Evolutionary conservation across 148 eudicot species (phyloP).

Genomic region (Polygonum aviculare): DNA sequence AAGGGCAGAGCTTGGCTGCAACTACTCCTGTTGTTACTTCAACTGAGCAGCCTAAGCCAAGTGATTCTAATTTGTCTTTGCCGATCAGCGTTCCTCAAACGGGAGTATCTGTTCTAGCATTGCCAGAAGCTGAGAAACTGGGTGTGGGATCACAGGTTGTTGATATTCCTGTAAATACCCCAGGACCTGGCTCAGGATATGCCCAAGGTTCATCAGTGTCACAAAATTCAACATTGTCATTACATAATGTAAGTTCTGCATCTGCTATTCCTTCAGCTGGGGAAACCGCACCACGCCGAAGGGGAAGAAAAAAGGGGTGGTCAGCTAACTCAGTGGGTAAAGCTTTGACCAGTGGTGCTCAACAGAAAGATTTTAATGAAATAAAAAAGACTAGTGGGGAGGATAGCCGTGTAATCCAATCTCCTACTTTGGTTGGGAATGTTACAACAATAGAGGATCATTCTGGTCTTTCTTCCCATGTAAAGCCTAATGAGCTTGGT

Average conservation of each 20-base stretch:
- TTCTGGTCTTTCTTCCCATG: constrained; percentile 6
- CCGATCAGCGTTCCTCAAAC: constrained; percentile 5
- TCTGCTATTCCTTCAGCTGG: constrained; percentile 21
- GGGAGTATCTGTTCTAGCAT: constrained; percentile 16
- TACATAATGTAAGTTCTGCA: constrained; percentile 18
- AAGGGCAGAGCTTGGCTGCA: constrained; percentile 27
- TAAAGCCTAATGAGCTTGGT: constrained; percentile 11
- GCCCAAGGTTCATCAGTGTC: constrained; percentile 21
- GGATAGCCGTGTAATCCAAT: neutral
- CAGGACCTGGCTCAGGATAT: constrained; percentile 24
- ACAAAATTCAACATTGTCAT: constrained; percentile 18
- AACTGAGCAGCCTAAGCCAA: constrained; percentile 14
- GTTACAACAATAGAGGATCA: constrained; percentile 11
- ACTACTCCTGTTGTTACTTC: constrained; percentile 24
- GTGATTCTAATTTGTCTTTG: neutral
- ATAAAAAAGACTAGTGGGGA: neutral
- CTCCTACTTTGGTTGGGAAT: constrained; percentile 7
- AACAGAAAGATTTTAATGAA: constrained; percentile 18
- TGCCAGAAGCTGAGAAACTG: constrained; percentile 26
- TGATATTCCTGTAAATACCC: constrained; percentile 22
- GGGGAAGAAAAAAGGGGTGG: constrained; percentile 50
- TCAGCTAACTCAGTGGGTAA: constrained; percentile 26
- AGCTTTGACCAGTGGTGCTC: constrained; percentile 31
- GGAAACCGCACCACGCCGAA: constrained; percentile 46
- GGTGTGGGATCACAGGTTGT: constrained; percentile 22